A percentile compares a stretch with the other conserved stretches of the same genome.
These are phyloP conservation scores for Tetradesmus obliquus DNA, from an alignment of 139 green algal genomes.

Conservation along the genomic window DNA sequence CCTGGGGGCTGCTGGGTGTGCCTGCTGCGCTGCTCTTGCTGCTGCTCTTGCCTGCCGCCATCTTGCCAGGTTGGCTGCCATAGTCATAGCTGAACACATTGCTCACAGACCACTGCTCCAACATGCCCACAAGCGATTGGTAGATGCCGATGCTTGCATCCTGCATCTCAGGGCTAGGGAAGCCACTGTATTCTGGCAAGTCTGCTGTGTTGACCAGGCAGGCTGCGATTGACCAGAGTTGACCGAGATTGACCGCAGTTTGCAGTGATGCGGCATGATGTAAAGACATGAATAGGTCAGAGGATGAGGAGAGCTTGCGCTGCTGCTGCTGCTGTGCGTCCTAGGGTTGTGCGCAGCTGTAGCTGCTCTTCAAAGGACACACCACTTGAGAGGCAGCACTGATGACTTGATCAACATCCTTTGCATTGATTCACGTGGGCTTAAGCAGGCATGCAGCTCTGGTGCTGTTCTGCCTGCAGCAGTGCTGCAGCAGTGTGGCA, in stretches of 20 bases:
- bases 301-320: background rate
- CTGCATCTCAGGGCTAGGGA: conserved; percentile 34
- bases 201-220: conserved; percentile 7
- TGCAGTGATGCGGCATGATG: background rate
- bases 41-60: background rate
- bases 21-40: background rate
- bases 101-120: conserved; percentile 15
- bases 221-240: background rate
- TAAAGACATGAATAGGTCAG: background rate
- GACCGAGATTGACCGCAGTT: background rate
- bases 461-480: background rate
- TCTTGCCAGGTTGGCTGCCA: background rate
- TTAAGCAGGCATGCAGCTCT: background rate
- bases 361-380: background rate
- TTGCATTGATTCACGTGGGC: too few relatives aligned
- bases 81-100: background rate
- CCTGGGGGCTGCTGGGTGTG: background rate
- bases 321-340: background rate
- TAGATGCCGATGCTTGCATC: conserved; percentile 14
- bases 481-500: background rate
- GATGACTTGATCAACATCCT: too few relatives aligned
- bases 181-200: conserved; percentile 31
- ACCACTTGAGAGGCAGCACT: background rate
- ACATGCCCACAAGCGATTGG: background rate
- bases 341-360: background rate